Evolutionary conservation across 2,329 filamentous ascomycete genomes (phyloP).

Genomic region (Ophiostoma angusticollis): DNA sequence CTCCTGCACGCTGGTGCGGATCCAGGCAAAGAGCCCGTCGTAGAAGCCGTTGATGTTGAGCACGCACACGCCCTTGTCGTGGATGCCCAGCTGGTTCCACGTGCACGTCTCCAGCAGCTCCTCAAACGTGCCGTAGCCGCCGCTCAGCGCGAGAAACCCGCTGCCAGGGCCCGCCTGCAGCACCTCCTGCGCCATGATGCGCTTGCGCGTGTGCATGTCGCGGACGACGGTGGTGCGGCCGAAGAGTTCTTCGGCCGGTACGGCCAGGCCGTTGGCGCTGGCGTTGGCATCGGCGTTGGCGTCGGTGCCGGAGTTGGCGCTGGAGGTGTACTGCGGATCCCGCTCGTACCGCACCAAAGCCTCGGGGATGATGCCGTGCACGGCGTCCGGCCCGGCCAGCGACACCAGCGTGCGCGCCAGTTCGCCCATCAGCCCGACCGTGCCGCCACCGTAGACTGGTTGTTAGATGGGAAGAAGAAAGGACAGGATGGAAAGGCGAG

Average conservation of each 20-base stretch:
- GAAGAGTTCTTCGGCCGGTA: conserved; percentile 55
- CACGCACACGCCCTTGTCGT: conserved; percentile 64
- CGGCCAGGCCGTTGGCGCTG: conserved; percentile 26
- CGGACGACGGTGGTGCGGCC: conserved; percentile 78
- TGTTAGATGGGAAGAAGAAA: conserved; percentile 5
- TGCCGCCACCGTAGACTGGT: conserved; percentile 84
- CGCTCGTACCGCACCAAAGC: conserved; percentile 72
- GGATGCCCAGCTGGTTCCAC: conserved; percentile 96
- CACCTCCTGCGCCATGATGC: conserved; percentile 83
- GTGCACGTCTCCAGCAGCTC: conserved; percentile 85
- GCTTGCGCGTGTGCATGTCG: conserved; percentile 95
- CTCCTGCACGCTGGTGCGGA: conserved; percentile 58
- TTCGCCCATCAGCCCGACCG: conserved; percentile 90
- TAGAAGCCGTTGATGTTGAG: conserved; percentile 87
- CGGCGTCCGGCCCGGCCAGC: conserved; percentile 64
- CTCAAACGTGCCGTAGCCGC: conserved; percentile 90
- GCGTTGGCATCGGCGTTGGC: conserved; percentile 1
- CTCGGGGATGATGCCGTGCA: conserved; percentile 88
- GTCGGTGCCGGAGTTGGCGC: conserved; percentile 21
- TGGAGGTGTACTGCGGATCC: conserved; percentile 38
- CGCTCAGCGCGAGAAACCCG: conserved; percentile 79
- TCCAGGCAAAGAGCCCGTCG: conserved; percentile 74
- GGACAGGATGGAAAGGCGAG: not conserved
- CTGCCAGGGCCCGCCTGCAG: conserved; percentile 67
- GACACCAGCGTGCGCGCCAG: conserved; percentile 75